Evolutionary conservation across 345 rosid genomes (phyloP).

Genomic region (Fremontodendron californicum): DNA sequence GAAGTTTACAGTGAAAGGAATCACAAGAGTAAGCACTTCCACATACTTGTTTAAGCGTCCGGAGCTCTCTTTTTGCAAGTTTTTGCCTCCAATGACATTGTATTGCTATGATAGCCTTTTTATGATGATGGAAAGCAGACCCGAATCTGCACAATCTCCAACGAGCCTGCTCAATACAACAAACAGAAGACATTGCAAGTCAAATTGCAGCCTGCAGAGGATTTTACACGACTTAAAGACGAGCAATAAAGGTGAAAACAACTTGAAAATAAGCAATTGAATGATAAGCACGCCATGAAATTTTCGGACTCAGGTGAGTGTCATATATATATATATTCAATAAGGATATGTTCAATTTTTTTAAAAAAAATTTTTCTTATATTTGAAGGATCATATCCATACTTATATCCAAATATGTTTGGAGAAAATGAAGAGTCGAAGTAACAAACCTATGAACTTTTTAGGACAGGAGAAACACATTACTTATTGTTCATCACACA

Average conservation of each 20-base stretch:
- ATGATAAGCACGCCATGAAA: not conserved
- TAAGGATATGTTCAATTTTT: too few relatives aligned
- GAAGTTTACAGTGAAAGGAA: not conserved
- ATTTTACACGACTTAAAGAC: not conserved
- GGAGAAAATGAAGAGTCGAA: too few relatives aligned
- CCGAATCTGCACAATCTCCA: constrained; percentile 79
- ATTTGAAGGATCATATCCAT: too few relatives aligned
- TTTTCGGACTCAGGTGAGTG: too few relatives aligned
- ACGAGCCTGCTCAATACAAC: constrained; percentile 44
- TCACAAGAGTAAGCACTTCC: constrained; percentile 1
- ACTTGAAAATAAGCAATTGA: not conserved
- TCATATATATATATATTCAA: too few relatives aligned
- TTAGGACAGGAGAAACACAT: not conserved
- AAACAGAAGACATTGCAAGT: not conserved
- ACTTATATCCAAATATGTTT: too few relatives aligned
- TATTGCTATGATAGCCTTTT: constrained; percentile 62
- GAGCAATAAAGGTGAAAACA: not conserved
- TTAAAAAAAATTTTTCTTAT: too few relatives aligned
- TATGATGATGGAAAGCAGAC: constrained; percentile 51
- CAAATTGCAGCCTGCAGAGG: constrained; percentile 7
- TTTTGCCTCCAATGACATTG: constrained; percentile 92
- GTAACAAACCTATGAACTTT: not conserved
- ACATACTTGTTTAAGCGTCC: constrained; percentile 69
- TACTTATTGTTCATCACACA: not conserved
- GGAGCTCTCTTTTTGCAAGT: constrained; percentile 75